Evolutionary conservation across 257 asterid species (phyloP).

Genomic region (Verbena officinalis): DNA sequence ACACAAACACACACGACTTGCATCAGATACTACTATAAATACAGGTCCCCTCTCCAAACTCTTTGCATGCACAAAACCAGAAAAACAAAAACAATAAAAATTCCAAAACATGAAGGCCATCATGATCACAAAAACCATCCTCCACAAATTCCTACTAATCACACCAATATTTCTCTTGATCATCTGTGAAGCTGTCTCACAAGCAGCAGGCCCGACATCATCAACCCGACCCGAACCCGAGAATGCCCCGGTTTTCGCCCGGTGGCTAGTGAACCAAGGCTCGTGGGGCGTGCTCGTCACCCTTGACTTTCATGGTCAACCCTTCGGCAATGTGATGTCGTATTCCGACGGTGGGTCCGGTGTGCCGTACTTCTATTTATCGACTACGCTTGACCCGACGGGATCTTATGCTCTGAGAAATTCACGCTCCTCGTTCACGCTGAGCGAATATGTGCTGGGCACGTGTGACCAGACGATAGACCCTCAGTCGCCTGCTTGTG

Average conservation of each 20-base stretch:
- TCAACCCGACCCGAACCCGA: constrained; percentile 10
- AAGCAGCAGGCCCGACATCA: not conserved
- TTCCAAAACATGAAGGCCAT: not conserved
- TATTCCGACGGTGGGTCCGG: constrained; percentile 22
- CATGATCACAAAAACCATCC: not conserved
- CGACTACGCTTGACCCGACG: constrained; percentile 25
- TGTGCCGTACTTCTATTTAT: constrained; percentile 16
- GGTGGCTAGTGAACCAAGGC: constrained; percentile 29
- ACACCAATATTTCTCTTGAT: not conserved
- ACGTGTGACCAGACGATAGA: constrained; percentile 6
- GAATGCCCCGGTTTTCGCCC: constrained; percentile 15
- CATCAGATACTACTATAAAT: not conserved
- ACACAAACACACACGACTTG: not conserved
- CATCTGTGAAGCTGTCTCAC: not conserved
- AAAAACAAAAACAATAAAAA: not conserved
- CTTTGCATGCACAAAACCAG: not conserved
- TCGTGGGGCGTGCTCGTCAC: constrained; percentile 33
- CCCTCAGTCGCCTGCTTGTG: constrained; percentile 31
- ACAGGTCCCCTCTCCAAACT: not conserved
- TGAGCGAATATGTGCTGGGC: constrained; percentile 25
- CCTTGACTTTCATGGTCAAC: not conserved
- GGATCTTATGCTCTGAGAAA: not conserved
- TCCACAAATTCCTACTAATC: not conserved
- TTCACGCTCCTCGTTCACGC: constrained; percentile 25
- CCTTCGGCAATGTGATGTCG: constrained; percentile 31